A percentile compares a stretch with the other conserved stretches of the same genome.
Evolutionary conservation across 176 grass and related monocot species (phyloP).

Genomic region (Phoenix dactylifera): DNA sequence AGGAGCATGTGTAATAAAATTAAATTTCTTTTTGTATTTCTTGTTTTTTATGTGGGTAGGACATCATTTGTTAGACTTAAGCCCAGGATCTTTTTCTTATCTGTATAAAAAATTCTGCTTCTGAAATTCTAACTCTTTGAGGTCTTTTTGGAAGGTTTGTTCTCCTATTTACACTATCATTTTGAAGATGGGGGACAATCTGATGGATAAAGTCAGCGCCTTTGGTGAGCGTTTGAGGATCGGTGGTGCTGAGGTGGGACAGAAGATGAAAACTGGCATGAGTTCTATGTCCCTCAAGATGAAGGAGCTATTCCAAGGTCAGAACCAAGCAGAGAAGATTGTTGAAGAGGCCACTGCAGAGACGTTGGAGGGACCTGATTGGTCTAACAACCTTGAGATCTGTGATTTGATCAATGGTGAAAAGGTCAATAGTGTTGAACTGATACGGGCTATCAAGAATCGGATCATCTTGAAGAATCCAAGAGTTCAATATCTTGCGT

Average conservation of each 20-base stretch:
- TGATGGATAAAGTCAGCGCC: constrained; percentile 75
- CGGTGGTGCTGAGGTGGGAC: constrained; percentile 57
- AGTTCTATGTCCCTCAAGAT: constrained; percentile 77
- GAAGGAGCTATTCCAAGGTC: constrained; percentile 75
- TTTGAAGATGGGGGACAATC: constrained; percentile 52
- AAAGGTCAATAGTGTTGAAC: constrained; percentile 45
- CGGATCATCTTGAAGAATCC: constrained; percentile 68
- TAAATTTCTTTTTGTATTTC: too few species aligned
- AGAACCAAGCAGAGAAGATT: constrained; percentile 84
- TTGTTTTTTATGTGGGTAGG: too few species aligned
- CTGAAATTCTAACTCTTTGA: too few species aligned
- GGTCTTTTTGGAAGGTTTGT: too few species aligned
- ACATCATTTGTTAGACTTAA: too few species aligned
- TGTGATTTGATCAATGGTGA: constrained; percentile 70
- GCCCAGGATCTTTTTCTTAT: too few species aligned
- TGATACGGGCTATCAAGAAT: constrained; percentile 73
- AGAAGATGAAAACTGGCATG: constrained; percentile 60
- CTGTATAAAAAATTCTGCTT: too few species aligned
- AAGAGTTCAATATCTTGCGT: constrained; percentile 59
- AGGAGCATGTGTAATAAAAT: too few species aligned
- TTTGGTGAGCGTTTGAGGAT: constrained; percentile 64
- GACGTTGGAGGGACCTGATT: constrained; percentile 51
- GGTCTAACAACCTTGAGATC: constrained; percentile 78
- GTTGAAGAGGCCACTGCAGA: constrained; percentile 67
- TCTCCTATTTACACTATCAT: too few species aligned